These are phyloP conservation scores for Corylus heterophylla DNA, from an alignment of 306 rosid species.

Conservation along the genomic window DNA sequence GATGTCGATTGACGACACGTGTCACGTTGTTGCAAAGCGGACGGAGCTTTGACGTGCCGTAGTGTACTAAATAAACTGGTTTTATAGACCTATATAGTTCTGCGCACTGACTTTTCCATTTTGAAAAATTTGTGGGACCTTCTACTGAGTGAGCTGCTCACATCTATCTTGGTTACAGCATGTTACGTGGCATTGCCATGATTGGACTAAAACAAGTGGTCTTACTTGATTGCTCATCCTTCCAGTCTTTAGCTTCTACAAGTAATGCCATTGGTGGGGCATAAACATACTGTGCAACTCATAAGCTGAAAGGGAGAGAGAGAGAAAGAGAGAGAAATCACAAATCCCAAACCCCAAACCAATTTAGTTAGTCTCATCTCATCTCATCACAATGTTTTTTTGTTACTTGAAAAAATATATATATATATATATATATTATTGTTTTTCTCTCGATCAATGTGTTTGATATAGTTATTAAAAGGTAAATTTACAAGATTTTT, in stretches of 20 bases:
- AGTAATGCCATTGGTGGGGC: too few relatives aligned
- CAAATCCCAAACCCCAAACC: too few relatives aligned
- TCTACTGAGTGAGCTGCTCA: background rate
- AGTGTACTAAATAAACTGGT: constrained; percentile 20
- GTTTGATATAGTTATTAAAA: too few relatives aligned
- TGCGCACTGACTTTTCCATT: constrained; percentile 28
- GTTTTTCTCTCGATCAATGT: too few relatives aligned
- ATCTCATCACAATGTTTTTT: too few relatives aligned
- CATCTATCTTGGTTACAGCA: background rate
- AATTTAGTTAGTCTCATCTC: too few relatives aligned
- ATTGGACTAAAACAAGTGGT: background rate
- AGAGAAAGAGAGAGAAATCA: too few relatives aligned
- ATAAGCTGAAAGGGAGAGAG: too few relatives aligned
- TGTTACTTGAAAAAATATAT: too few relatives aligned
- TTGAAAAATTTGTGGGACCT: constrained; percentile 15
- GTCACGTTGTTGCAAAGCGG: constrained; percentile 1
- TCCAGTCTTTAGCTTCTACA: background rate
- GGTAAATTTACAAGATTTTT: too few relatives aligned
- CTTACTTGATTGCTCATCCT: background rate
- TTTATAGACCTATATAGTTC: background rate
- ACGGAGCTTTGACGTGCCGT: constrained; percentile 50
- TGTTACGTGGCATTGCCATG: background rate
- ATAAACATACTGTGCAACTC: too few relatives aligned
- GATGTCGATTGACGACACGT: constrained; percentile 2
- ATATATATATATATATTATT: too few relatives aligned